Evolutionary conservation across 371 early-diverging fungal species (phyloP).

Genomic region (Saksenaea oblongispora): DNA sequence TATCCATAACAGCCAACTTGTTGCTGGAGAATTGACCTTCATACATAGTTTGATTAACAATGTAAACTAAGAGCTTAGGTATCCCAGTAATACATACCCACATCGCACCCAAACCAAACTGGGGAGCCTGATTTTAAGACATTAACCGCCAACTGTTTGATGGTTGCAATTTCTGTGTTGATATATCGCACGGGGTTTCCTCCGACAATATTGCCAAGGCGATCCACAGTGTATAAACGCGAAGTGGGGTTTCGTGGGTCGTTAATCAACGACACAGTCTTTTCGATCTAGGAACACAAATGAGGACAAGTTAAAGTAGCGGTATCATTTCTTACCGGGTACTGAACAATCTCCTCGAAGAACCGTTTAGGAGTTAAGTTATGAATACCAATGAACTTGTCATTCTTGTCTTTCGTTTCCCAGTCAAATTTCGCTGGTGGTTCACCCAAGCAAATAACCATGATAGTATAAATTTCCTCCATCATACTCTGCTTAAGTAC

Average conservation of each 20-base stretch:
- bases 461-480: conserved; percentile 71
- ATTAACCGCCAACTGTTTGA: conserved; percentile 65
- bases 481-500: conserved; percentile 62
- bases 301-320: not conserved
- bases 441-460: conserved; percentile 76
- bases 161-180: conserved; percentile 56
- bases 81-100: conserved; percentile 53
- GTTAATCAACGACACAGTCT: conserved; percentile 74
- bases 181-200: conserved; percentile 69
- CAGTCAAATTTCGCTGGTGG: conserved; percentile 75
- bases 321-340: conserved; percentile 41
- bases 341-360: conserved; percentile 65
- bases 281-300: conserved; percentile 45
- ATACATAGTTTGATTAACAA: not conserved
- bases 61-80: not conserved
- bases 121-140: conserved; percentile 65
- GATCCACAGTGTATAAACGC: conserved; percentile 72
- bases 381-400: conserved; percentile 56
- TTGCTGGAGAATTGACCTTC: conserved; percentile 43
- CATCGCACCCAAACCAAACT: conserved; percentile 87
- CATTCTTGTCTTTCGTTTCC: conserved; percentile 71
- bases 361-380: conserved; percentile 68
- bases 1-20: conserved; percentile 67
- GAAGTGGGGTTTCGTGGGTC: conserved; percentile 73
- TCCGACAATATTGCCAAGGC: conserved; percentile 76